Evolutionary conservation across 306 rosid genomes (phyloP).

Genomic region (Fragaria vesca): DNA sequence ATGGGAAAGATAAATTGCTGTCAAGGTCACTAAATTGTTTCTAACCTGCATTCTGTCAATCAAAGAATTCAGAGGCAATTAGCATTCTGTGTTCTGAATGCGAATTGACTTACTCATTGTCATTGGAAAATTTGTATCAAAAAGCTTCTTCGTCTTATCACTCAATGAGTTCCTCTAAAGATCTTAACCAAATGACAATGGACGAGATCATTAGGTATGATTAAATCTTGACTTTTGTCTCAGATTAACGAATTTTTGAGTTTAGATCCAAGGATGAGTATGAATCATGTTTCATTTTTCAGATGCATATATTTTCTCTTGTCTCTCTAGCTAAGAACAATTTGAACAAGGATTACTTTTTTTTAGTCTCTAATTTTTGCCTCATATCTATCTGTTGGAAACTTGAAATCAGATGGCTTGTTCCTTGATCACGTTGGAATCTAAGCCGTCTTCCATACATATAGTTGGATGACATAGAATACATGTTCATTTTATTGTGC

Average conservation of each 20-base stretch:
- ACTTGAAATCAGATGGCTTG: background rate
- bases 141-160: too few species aligned
- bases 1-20: background rate
- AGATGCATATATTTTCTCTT: background rate
- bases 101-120: background rate
- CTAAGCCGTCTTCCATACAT: background rate
- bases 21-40: background rate
- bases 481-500: background rate
- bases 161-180: constrained; percentile 1
- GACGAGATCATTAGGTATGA: background rate
- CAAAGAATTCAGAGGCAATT: constrained; percentile 12
- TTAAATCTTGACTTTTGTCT: background rate
- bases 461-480: background rate
- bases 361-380: background rate
- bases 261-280: background rate
- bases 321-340: background rate
- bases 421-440: background rate
- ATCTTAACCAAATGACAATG: background rate
- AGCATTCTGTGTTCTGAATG: background rate
- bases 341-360: background rate
- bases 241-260: background rate
- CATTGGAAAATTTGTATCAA: background rate
- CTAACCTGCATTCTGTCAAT: background rate
- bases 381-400: background rate
- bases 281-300: background rate